phyloP scores from a whole-genome alignment of 768 basidiomycete species.

The Auricularia sp. region DNA sequence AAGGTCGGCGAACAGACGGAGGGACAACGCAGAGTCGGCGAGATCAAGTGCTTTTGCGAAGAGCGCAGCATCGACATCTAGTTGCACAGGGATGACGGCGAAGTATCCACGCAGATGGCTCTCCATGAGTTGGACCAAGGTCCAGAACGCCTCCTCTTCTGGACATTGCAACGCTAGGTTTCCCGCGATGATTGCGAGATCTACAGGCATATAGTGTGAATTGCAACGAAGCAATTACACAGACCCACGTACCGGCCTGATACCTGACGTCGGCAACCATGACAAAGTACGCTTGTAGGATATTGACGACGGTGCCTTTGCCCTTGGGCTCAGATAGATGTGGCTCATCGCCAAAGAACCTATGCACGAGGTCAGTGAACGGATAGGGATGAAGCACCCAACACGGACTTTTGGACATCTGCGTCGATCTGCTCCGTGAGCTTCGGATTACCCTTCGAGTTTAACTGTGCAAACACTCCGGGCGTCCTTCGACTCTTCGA shows the following conservation, averaged over 20 bases:
- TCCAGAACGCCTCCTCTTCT: constrained; percentile 88
- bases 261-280: constrained; percentile 84
- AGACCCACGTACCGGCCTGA: constrained; percentile 35
- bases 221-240: neutral
- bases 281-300: constrained; percentile 61
- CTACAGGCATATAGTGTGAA: constrained; percentile 24
- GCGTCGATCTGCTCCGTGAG: constrained; percentile 44
- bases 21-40: constrained; percentile 48
- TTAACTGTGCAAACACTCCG: constrained; percentile 56
- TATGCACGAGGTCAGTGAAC: neutral
- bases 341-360: constrained; percentile 42
- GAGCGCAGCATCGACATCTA: constrained; percentile 67
- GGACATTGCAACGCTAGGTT: constrained; percentile 65
- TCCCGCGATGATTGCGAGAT: constrained; percentile 58
- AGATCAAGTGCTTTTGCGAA: constrained; percentile 61
- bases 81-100: constrained; percentile 43
- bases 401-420: constrained; percentile 36
- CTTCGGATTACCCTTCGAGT: constrained; percentile 42
- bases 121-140: constrained; percentile 80
- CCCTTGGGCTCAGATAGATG: constrained; percentile 44
- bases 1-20: constrained; percentile 57
- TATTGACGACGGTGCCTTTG: constrained; percentile 39
- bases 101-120: constrained; percentile 73
- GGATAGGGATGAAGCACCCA: neutral
- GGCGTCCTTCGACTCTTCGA: constrained; percentile 61